These are phyloP conservation scores for Trichoderma polysporum DNA, from an alignment of 2,329 filamentous ascomycete species.

Conservation along the genomic window DNA sequence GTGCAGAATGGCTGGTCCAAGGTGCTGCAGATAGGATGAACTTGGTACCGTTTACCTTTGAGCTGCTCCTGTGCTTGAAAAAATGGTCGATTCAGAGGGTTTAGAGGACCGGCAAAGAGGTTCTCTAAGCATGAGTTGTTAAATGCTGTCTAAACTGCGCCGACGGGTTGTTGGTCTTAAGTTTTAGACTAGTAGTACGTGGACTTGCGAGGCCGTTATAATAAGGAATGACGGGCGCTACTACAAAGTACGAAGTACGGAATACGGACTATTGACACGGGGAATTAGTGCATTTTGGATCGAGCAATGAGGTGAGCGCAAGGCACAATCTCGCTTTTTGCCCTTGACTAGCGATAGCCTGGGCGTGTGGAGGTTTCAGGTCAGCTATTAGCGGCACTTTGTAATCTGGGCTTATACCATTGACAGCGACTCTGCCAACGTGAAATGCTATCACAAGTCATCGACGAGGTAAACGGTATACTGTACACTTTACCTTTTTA, in stretches of 20 bases:
- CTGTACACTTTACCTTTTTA: too few species aligned
- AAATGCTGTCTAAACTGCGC: background rate
- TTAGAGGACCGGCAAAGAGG: background rate
- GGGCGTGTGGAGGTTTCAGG: conserved; percentile 15
- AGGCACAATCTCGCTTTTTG: conserved; percentile 6
- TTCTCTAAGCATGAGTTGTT: background rate
- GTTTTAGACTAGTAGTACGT: conserved; percentile 6
- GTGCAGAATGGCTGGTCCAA: conserved; percentile 7
- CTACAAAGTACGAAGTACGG: conserved; percentile 8
- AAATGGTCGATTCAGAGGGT: background rate
- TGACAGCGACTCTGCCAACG: background rate
- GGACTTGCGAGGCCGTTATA: background rate
- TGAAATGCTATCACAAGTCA: background rate
- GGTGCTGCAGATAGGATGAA: background rate
- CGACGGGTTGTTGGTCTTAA: conserved; percentile 9
- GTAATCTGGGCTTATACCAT: background rate
- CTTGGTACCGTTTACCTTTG: background rate
- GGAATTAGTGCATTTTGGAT: conserved; percentile 9
- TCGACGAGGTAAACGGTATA: background rate
- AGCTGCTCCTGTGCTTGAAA: background rate
- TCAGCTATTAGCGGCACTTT: background rate
- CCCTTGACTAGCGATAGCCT: conserved; percentile 1
- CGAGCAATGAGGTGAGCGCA: background rate
- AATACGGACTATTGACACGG: background rate
- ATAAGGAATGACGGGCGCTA: conserved; percentile 13